These are phyloP conservation scores for Themeda triandra DNA, from an alignment of 176 grass and related monocot genomes.

Conservation along the genomic window DNA sequence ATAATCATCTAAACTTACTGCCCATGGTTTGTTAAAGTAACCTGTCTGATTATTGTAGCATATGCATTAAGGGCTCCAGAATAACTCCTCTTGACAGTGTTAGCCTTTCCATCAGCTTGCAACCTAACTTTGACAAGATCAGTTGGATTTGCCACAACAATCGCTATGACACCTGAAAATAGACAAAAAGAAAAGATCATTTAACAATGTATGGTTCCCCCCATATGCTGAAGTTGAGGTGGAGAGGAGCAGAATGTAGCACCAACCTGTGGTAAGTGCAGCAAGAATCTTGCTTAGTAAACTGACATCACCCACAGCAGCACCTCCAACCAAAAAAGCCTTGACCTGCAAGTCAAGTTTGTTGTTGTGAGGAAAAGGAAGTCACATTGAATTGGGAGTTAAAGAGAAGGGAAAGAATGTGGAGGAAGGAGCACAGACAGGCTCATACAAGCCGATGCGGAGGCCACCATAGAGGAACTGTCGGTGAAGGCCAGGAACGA, in stretches of 20 bases:
- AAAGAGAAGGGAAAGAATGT: neutral
- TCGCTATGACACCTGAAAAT: conserved; percentile 62
- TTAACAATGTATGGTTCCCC: neutral
- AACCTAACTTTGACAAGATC: conserved; percentile 95
- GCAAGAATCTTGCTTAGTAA: conserved; percentile 77
- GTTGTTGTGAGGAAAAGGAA: neutral
- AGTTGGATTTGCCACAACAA: conserved; percentile 81
- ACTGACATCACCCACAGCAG: conserved; percentile 40
- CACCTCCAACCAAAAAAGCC: conserved; percentile 50
- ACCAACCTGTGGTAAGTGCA: conserved; percentile 72
- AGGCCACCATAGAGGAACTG: conserved; percentile 88
- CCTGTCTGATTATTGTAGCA: conserved; percentile 81
- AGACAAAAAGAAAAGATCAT: neutral
- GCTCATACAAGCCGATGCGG: conserved; percentile 85
- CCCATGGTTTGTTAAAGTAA: conserved; percentile 20
- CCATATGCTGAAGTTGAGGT: neutral
- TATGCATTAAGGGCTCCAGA: conserved; percentile 95
- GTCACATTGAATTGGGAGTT: neutral
- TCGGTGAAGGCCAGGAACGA: conserved; percentile 75
- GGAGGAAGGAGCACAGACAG: conserved; percentile 45
- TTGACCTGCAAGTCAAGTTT: conserved; percentile 47
- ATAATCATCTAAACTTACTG: conserved; percentile 20
- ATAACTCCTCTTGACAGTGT: conserved; percentile 73
- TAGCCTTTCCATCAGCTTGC: conserved; percentile 85
- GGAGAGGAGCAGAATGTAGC: conserved; percentile 11